Conservation (phyloP, 2,329 filamentous ascomycete species). For the Colletotrichum salicis region DNA sequence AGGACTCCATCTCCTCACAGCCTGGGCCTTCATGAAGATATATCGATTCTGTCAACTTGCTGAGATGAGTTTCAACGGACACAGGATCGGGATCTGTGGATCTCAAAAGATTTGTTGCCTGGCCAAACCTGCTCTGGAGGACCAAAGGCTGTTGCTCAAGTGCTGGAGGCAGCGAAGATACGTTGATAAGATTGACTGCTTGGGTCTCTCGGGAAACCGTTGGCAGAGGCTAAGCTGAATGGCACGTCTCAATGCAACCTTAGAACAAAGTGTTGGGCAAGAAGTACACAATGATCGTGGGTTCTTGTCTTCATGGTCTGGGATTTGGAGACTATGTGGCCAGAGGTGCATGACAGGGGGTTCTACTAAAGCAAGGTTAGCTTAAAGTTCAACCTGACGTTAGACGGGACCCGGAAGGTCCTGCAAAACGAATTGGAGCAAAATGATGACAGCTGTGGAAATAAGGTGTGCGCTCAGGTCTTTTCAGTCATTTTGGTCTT, state of each 20-base stretch:
- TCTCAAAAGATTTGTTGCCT: background rate
- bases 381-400: background rate
- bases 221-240: background rate
- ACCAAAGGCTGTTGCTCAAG: background rate
- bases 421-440: conserved; percentile 14
- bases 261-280: background rate
- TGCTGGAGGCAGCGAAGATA: background rate
- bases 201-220: background rate
- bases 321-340: background rate
- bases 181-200: background rate
- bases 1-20: conserved; percentile 5
- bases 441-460: background rate
- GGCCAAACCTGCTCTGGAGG: background rate
- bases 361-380: background rate
- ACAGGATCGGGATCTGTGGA: background rate
- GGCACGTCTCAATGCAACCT: background rate
- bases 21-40: background rate
- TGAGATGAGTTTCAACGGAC: background rate
- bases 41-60: background rate
- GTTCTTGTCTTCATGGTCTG: conserved; percentile 13
- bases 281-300: too few species aligned
- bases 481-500: conserved; percentile 75
- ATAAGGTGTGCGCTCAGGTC: conserved; percentile 67
- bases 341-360: conserved; percentile 1
- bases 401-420: background rate